phyloP scores from a whole-genome alignment of 2,329 filamentous ascomycete genomes.

The Furcasterigmium furcatum region DNA sequence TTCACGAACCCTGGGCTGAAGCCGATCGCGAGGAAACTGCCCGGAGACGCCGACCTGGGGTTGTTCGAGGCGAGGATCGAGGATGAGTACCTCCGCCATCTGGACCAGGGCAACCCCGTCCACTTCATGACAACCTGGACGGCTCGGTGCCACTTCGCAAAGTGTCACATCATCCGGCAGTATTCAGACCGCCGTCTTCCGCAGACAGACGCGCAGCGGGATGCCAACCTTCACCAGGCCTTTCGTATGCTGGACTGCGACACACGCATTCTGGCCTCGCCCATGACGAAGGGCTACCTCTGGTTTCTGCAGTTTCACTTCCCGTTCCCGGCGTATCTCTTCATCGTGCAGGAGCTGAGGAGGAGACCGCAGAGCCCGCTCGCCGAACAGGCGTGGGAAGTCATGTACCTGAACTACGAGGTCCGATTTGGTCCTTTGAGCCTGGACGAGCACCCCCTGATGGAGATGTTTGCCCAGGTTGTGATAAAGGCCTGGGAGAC shows the following conservation, averaged over 20 bases:
- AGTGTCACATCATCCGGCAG: constrained; percentile 45
- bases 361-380: constrained; percentile 13
- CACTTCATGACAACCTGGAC: constrained; percentile 38
- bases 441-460: too few relatives aligned
- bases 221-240: constrained; percentile 24
- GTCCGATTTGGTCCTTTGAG: constrained; percentile 1
- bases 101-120: constrained; percentile 31
- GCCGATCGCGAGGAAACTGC: constrained; percentile 16
- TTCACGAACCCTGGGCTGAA: constrained; percentile 28
- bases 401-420: constrained; percentile 26
- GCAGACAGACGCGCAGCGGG: constrained; percentile 21
- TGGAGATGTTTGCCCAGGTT: too few relatives aligned
- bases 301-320: constrained; percentile 35
- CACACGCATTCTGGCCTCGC: constrained; percentile 23
- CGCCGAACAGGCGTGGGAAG: constrained; percentile 25
- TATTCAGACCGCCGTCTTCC: constrained; percentile 16
- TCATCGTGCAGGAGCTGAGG: constrained; percentile 31
- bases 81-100: constrained; percentile 39
- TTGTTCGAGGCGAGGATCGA: constrained; percentile 40
- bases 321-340: constrained; percentile 35
- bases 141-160: constrained; percentile 40
- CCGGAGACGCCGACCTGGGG: constrained; percentile 21
- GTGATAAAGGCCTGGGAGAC: too few relatives aligned
- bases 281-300: constrained; percentile 24
- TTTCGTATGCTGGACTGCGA: constrained; percentile 32